phyloP scores from a whole-genome alignment of 345 rosid species.

The Rubroshorea leprosula region DNA sequence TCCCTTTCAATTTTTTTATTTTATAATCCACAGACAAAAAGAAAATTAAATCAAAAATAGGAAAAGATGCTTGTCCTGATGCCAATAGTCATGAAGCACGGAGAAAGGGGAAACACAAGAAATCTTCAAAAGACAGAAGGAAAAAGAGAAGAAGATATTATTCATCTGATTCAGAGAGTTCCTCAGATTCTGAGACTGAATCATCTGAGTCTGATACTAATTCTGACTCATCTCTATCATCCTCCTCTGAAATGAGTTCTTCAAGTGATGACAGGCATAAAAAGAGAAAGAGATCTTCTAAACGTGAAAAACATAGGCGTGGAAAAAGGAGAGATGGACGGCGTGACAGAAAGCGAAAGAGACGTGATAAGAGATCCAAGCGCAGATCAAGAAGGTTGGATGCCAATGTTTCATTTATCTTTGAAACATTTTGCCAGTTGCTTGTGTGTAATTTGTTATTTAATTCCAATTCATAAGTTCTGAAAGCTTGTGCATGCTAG shows the following conservation, averaged over 20 bases:
- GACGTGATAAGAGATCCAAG: slow-evolving; percentile 62
- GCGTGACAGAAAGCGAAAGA: slow-evolving; percentile 67
- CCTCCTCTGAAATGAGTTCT: slow-evolving; percentile 73
- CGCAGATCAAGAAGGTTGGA: slow-evolving; percentile 74
- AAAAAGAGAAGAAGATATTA: slow-evolving; percentile 69
- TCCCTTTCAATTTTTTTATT: not conserved
- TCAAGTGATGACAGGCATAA: slow-evolving; percentile 83
- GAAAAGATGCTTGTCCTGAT: slow-evolving; percentile 42
- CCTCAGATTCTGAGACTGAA: slow-evolving; percentile 67
- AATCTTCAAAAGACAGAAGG: slow-evolving; percentile 59
- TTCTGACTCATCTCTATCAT: slow-evolving; percentile 57
- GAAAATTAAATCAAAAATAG: slow-evolving; percentile 45
- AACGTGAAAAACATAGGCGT: slow-evolving; percentile 62
- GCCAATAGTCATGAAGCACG: slow-evolving; percentile 34
- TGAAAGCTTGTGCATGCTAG: too few relatives aligned
- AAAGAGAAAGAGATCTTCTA: slow-evolving; percentile 76
- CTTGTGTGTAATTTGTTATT: too few relatives aligned
- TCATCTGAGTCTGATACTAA: slow-evolving; percentile 80
- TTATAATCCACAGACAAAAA: slow-evolving; percentile 46
- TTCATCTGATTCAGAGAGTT: slow-evolving; percentile 76
- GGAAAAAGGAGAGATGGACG: slow-evolving; percentile 67
- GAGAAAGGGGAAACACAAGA: slow-evolving; percentile 63
- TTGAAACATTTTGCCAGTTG: too few relatives aligned
- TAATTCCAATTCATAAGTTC: too few relatives aligned
- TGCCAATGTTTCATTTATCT: not conserved